Evolutionary conservation across 495 filamentous ascomycete species (phyloP).

Genomic region (Lichina pygmaea): DNA sequence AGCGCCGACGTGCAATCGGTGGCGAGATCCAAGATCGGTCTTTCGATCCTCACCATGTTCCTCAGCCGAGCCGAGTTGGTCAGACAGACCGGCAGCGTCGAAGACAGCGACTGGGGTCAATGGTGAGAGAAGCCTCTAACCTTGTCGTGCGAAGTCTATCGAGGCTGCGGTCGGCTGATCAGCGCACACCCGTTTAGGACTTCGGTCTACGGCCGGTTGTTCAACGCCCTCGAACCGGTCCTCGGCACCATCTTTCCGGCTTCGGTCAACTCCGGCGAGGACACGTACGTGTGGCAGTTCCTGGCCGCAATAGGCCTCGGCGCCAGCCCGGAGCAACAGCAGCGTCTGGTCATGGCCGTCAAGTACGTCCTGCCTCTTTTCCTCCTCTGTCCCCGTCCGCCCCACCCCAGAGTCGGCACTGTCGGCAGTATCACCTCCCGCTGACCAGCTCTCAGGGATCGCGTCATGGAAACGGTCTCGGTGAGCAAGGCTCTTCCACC

Average conservation of each 20-base stretch:
- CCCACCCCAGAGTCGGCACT: background rate
- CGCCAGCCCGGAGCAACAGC: conserved; percentile 78
- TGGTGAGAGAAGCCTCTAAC: conserved; percentile 26
- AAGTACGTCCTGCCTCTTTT: conserved; percentile 28
- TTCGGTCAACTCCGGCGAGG: conserved; percentile 53
- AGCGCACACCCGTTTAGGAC: conserved; percentile 13
- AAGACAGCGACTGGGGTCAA: conserved; percentile 48
- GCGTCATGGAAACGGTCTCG: conserved; percentile 83
- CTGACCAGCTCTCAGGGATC: conserved; percentile 23
- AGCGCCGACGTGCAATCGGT: conserved; percentile 56
- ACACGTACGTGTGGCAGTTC: conserved; percentile 96
- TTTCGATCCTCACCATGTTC: conserved; percentile 82
- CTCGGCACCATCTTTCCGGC: conserved; percentile 69
- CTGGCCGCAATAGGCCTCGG: conserved; percentile 81
- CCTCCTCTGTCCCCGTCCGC: background rate
- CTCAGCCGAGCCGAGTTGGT: conserved; percentile 80
- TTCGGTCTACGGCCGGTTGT: conserved; percentile 51
- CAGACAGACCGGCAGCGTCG: conserved; percentile 43
- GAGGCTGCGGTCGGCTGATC: background rate
- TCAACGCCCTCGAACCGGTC: conserved; percentile 60
- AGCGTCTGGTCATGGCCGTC: conserved; percentile 74
- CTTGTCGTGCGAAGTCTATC: background rate
- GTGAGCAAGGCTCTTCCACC: conserved; percentile 69
- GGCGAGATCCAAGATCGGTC: conserved; percentile 58
- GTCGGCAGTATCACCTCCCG: background rate